Percentiles rank a stretch among this genome's conserved stretches.
Conservation (phyloP, 73 alveolate species). For the Paramecium octaurelia region DNA sequence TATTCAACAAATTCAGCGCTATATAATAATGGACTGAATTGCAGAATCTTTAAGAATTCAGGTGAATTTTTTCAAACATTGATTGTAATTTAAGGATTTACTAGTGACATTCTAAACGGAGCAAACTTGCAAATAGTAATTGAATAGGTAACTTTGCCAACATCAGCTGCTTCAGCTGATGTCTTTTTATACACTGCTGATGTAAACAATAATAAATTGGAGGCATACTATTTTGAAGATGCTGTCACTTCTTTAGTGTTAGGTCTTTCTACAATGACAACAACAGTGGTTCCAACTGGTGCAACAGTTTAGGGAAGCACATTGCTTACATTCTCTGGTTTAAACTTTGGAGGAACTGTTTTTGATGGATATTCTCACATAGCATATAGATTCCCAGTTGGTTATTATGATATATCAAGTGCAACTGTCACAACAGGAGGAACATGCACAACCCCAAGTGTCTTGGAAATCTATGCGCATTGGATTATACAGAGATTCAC, state of each 20-base stretch:
- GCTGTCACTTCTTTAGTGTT: not conserved
- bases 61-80: not conserved
- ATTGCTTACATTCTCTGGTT: not conserved
- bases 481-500: not conserved
- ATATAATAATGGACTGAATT: not conserved
- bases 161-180: conserved; percentile 10
- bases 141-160: conserved; percentile 28
- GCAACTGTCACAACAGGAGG: not conserved
- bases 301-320: not conserved
- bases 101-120: not conserved
- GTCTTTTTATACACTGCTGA: conserved; percentile 32
- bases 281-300: not conserved
- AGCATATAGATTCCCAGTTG: not conserved
- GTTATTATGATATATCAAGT: not conserved
- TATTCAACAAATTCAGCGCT: not conserved
- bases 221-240: conserved; percentile 17
- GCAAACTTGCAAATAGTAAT: not conserved
- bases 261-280: not conserved
- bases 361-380: not conserved
- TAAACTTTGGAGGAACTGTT: conserved; percentile 19
- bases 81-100: not conserved
- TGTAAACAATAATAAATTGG: not conserved
- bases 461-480: not conserved
- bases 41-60: not conserved
- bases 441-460: not conserved